These are phyloP conservation scores for Claviceps monticola DNA, from an alignment of 2,329 filamentous ascomycete genomes.

Conservation along the genomic window DNA sequence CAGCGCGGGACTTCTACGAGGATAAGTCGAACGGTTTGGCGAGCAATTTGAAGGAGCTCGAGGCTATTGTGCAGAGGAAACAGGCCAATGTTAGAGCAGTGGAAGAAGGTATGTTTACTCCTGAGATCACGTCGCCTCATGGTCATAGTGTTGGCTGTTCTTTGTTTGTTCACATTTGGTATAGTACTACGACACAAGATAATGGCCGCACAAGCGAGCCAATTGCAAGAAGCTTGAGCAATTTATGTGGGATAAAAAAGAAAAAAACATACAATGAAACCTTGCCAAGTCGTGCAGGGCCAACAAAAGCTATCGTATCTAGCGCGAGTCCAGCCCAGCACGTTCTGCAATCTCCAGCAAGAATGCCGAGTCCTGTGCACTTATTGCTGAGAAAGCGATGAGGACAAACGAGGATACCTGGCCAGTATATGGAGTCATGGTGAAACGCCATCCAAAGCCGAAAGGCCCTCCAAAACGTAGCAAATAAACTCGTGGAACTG, in stretches of 20 bases:
- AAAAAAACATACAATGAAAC: not conserved
- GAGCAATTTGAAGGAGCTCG: constrained; percentile 41
- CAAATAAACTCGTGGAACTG: constrained; percentile 18
- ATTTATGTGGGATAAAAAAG: not conserved
- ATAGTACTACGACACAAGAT: constrained; percentile 25
- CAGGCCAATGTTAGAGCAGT: constrained; percentile 72
- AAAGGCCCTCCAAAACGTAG: constrained; percentile 18
- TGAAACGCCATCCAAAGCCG: constrained; percentile 6
- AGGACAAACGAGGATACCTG: no score
- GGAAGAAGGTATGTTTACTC: constrained; percentile 58
- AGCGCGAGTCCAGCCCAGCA: not conserved
- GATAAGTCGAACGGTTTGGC: constrained; percentile 39
- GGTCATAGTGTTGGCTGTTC: not conserved
- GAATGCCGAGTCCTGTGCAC: not conserved
- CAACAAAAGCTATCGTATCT: not conserved
- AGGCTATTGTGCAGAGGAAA: constrained; percentile 51
- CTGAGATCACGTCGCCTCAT: not conserved
- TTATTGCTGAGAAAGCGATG: no score
- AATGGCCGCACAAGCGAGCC: not conserved
- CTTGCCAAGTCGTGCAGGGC: not conserved
- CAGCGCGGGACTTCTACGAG: constrained; percentile 43
- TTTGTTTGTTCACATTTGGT: not conserved
- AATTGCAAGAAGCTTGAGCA: not conserved
- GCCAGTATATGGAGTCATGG: not conserved
- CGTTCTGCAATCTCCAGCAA: not conserved